Evolutionary conservation across 2,329 filamentous ascomycete species (phyloP).

Genomic region (Beauveria sp.): DNA sequence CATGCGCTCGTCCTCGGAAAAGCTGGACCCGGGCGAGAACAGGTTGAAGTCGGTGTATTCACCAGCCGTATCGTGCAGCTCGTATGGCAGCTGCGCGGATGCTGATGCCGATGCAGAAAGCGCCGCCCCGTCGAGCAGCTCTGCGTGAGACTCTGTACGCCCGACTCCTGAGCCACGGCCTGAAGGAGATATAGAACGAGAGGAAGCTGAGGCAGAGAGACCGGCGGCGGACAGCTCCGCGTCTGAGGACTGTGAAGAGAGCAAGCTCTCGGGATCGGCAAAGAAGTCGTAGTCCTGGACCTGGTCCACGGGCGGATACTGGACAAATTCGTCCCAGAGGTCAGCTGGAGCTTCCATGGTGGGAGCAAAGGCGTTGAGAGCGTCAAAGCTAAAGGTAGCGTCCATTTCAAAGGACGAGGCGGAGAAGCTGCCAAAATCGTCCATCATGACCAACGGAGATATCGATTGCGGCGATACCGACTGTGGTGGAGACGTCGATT

Average conservation of each 20-base stretch:
- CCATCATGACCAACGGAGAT: not conserved
- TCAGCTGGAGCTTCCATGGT: constrained; percentile 18
- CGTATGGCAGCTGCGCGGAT: constrained; percentile 30
- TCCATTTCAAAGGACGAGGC: constrained; percentile 15
- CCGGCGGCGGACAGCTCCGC: constrained; percentile 7
- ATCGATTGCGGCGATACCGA: not conserved
- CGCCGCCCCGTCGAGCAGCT: not conserved
- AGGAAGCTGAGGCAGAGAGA: constrained; percentile 19
- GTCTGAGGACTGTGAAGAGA: constrained; percentile 30
- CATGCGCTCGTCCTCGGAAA: constrained; percentile 41
- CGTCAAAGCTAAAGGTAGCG: constrained; percentile 10
- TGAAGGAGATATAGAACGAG: constrained; percentile 5
- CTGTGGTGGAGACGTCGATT: constrained; percentile 9
- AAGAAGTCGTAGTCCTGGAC: constrained; percentile 39
- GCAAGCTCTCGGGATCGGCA: constrained; percentile 33
- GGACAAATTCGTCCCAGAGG: constrained; percentile 39
- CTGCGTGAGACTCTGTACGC: constrained; percentile 7
- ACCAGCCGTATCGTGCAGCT: constrained; percentile 17
- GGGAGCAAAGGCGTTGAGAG: constrained; percentile 13
- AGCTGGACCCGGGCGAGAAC: constrained; percentile 42
- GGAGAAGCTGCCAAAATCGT: constrained; percentile 1
- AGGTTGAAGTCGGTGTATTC: constrained; percentile 50
- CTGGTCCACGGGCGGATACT: constrained; percentile 30
- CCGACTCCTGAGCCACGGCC: constrained; percentile 7
- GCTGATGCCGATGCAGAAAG: not conserved